phyloP scores from a whole-genome alignment of 2,329 filamentous ascomycete species.

The Alternaria sp. region DNA sequence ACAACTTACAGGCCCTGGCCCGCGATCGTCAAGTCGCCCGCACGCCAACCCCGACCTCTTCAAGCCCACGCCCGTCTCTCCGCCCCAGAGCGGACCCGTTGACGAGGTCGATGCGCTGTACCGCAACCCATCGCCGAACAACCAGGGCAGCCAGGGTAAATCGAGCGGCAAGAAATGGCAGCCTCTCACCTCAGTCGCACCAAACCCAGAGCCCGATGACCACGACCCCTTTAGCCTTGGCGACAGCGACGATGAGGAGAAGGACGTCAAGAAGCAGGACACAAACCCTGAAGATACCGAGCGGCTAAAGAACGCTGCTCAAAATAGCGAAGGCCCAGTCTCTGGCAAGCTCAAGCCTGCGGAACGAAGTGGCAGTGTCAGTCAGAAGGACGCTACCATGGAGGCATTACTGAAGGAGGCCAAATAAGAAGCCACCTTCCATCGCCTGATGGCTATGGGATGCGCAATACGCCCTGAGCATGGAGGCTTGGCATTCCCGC shows the following conservation, averaged over 20 bases:
- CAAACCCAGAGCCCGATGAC: constrained; percentile 78
- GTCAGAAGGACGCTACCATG: constrained; percentile 54
- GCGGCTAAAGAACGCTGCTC: constrained; percentile 57
- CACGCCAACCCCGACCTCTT: constrained; percentile 81
- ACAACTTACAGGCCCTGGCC: constrained; percentile 53
- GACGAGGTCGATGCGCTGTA: constrained; percentile 83
- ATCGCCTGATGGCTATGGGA: not conserved
- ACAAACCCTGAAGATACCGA: constrained; percentile 60
- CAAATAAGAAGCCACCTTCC: constrained; percentile 28
- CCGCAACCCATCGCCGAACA: constrained; percentile 54
- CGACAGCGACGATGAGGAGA: constrained; percentile 88
- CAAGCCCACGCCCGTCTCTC: constrained; percentile 66
- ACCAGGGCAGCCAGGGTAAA: constrained; percentile 37
- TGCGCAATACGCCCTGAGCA: not conserved
- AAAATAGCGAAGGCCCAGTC: constrained; percentile 41
- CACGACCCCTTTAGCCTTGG: constrained; percentile 97
- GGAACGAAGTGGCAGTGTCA: constrained; percentile 51
- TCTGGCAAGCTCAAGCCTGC: constrained; percentile 45
- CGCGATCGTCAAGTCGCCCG: constrained; percentile 66
- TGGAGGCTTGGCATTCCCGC: not conserved
- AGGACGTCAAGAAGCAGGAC: constrained; percentile 69
- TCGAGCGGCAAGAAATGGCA: constrained; percentile 95
- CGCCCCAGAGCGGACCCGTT: constrained; percentile 65
- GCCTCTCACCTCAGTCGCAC: constrained; percentile 83
- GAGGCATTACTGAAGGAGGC: constrained; percentile 53